Evolutionary conservation across 805 yeast genomes (phyloP), one percentile per base, ranked within the genome.

Genomic region (Hanseniaspora mollemarum): DNA sequence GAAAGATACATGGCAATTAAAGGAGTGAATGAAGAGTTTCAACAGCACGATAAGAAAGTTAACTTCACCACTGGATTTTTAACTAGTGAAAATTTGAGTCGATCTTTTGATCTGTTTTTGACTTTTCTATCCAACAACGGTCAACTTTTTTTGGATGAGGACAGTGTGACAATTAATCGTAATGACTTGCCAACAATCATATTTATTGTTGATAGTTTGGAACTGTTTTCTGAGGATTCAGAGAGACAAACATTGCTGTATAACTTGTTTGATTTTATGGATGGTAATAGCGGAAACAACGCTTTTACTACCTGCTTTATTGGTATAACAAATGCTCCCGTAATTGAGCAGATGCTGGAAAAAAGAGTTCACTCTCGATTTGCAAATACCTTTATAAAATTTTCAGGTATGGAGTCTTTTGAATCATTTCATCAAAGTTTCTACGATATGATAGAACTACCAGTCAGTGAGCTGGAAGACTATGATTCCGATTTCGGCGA

Each of bases 301-400:
- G 72, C 78, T 18, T 71, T 76, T 1, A 94, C 96, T 1, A 78
- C 88, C 4, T 76, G 92, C 46, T 84, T 90, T 5, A 64, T 92
- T 43, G 96, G 97, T 1, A 65, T 82, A 12, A 80, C 94, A 0
- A 74, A 88, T 1, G 79, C 81, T 49, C 70, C 86, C 44, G 85
- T 84, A 5, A 74, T 87, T 0, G 71, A 88, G 45, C 96, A 90
- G 58, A 71, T 78, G 58, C 68, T 92, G 42, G 99, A 92, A 60
- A 92, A 90, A 60, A 73, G 99, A 59, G 97, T 92, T 0, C 75
- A 87, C 57, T 81, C 94, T 52, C 69, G 99, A 56, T 92, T 88
- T 62, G 80, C 92, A 16, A 96, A 90, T 60, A 68, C 94, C 45
- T 65, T 83, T 2, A 72, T 87, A 22, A 72, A 73, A 16, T 69